A percentile compares a stretch with the other conserved stretches of the same genome.
phyloP scores from a whole-genome alignment of 2,329 filamentous ascomycete genomes.

The Colletotrichum salicis region DNA sequence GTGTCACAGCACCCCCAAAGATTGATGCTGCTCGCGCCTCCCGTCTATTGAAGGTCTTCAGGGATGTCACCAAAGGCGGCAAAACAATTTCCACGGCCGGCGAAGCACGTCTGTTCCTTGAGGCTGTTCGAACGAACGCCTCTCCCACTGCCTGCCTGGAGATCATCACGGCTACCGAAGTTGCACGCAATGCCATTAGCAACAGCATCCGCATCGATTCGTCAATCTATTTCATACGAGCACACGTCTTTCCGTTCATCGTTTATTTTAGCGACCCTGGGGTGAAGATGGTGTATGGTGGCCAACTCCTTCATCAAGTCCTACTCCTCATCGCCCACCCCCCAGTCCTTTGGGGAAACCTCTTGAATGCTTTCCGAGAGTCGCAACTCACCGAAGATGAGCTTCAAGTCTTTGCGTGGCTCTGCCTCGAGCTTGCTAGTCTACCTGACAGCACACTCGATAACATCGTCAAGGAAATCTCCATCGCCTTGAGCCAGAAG shows the following conservation, averaged over 20 bases:
- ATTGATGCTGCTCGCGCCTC: conserved; percentile 3
- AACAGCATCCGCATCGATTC: conserved; percentile 40
- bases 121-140: conserved; percentile 38
- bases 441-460: conserved; percentile 46
- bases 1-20: background rate
- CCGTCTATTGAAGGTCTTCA: conserved; percentile 35
- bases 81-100: conserved; percentile 16
- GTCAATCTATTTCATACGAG: conserved; percentile 43
- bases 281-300: conserved; percentile 60
- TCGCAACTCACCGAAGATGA: conserved; percentile 42
- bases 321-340: conserved; percentile 61
- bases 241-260: conserved; percentile 48
- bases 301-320: conserved; percentile 59
- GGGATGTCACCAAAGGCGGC: conserved; percentile 31
- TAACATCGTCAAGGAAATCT: conserved; percentile 39
- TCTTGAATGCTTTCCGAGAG: conserved; percentile 50
- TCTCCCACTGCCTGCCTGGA: conserved; percentile 42
- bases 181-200: conserved; percentile 40
- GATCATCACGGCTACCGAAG: conserved; percentile 38
- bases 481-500: conserved; percentile 39
- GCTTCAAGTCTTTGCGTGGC: conserved; percentile 57
- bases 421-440: conserved; percentile 59
- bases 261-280: conserved; percentile 51
- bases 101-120: conserved; percentile 43
- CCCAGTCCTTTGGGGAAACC: conserved; percentile 61